Conservation (phyloP, 805 yeast genomes). For the Suhomyces sp. region DNA sequence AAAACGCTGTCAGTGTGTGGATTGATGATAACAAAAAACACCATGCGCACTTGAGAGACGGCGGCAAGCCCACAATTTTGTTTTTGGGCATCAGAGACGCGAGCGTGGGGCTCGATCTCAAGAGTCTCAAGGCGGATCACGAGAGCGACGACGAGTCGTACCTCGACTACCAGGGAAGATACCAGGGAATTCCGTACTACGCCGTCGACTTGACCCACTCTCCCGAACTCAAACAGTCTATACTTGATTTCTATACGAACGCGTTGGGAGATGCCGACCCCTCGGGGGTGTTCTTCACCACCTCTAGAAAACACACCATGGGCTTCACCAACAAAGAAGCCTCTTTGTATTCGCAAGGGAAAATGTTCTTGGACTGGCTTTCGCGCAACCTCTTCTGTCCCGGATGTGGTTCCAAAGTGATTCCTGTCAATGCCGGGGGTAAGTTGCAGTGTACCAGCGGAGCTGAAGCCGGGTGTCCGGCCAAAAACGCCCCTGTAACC, state of each 20-base stretch:
- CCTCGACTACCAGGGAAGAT: constrained; percentile 44
- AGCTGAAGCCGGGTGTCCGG: constrained; percentile 31
- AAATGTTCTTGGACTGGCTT: constrained; percentile 85
- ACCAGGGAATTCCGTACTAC: constrained; percentile 61
- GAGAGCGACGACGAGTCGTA: constrained; percentile 27
- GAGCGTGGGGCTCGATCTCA: constrained; percentile 39
- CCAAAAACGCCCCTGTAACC: constrained; percentile 46
- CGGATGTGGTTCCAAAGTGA: constrained; percentile 71
- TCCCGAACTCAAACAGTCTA: constrained; percentile 37
- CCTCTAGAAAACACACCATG: constrained; percentile 35
- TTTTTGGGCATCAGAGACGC: constrained; percentile 48
- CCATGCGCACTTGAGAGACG: constrained; percentile 39
- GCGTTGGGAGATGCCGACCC: constrained; percentile 5
- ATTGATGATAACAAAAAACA: constrained; percentile 30
- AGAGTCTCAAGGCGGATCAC: constrained; percentile 25
- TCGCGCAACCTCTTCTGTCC: constrained; percentile 73
- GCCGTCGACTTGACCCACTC: constrained; percentile 56
- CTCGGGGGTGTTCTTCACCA: constrained; percentile 25
- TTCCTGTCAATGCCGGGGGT: constrained; percentile 68
- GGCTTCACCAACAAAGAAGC: constrained; percentile 46
- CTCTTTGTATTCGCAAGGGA: constrained; percentile 73
- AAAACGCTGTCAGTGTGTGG: constrained; percentile 17
- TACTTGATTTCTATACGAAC: constrained; percentile 22
- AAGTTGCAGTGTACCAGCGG: constrained; percentile 48
- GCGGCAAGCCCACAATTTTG: constrained; percentile 35